These are phyloP conservation scores for Fusarium sp. DNA, from an alignment of 2,329 filamentous ascomycete species.

Conservation along the genomic window DNA sequence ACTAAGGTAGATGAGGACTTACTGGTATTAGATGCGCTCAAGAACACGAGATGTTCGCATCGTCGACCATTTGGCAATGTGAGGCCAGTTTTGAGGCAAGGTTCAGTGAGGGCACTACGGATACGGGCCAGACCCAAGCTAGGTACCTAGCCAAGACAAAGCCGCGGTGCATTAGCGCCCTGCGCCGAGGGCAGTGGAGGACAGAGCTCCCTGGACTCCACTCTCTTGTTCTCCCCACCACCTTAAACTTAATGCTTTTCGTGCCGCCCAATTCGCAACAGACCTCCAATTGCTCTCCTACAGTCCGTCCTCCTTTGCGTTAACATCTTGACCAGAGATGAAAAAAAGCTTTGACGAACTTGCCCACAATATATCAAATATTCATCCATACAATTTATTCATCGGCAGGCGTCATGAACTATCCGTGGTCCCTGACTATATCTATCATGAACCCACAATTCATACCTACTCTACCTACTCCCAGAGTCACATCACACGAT, in stretches of 20 bases:
- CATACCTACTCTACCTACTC: too few species aligned
- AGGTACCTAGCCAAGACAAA: slow-evolving; percentile 7
- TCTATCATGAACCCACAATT: neutral
- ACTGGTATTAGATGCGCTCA: neutral
- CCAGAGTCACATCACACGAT: slow-evolving; percentile 11
- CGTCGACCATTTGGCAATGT: neutral
- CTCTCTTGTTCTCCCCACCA: slow-evolving; percentile 1
- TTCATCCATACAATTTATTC: neutral
- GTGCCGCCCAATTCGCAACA: neutral
- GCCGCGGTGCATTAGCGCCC: slow-evolving; percentile 40
- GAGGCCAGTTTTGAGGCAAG: slow-evolving; percentile 25
- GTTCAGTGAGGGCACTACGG: slow-evolving; percentile 26
- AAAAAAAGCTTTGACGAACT: neutral
- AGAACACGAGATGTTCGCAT: neutral
- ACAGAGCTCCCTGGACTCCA: slow-evolving; percentile 16
- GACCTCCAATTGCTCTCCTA: slow-evolving; percentile 7
- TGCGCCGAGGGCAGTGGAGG: neutral
- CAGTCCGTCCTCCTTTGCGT: neutral
- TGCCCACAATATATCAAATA: neutral
- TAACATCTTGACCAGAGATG: neutral
- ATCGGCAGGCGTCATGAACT: neutral
- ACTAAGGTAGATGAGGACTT: neutral
- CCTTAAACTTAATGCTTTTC: slow-evolving; percentile 4
- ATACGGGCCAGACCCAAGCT: slow-evolving; percentile 19
- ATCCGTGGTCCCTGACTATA: too few species aligned